Percentiles rank a stretch among this genome's conserved stretches.
Evolutionary conservation across 139 green algal genomes (phyloP).

Genomic region (Closterium sp.): DNA sequence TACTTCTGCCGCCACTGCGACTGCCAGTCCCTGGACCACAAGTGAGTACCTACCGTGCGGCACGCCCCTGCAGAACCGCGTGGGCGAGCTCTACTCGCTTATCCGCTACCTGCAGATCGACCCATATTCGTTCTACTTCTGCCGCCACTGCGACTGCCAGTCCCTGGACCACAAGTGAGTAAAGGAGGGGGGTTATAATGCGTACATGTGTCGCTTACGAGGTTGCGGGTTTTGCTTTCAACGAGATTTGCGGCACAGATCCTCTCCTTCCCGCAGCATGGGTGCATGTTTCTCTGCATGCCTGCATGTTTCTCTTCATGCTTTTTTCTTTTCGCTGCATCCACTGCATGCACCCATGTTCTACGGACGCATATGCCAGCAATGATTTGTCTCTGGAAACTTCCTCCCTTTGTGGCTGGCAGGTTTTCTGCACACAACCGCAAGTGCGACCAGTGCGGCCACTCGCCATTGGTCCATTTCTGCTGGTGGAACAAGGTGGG

Average conservation of each 20-base stretch:
- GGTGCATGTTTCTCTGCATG: too few relatives aligned
- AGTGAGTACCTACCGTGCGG: conserved; percentile 64
- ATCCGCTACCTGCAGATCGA: conserved; percentile 66
- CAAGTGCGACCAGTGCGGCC: conserved; percentile 66
- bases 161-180: conserved; percentile 58
- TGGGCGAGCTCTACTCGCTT: conserved; percentile 87
- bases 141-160: conserved; percentile 72
- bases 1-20: conserved; percentile 86
- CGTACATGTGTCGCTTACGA: conserved; percentile 19
- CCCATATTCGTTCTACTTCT: conserved; percentile 93
- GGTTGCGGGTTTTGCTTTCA: too few relatives aligned
- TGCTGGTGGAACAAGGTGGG: conserved; percentile 75
- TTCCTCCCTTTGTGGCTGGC: not conserved
- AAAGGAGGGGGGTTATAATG: too few relatives aligned
- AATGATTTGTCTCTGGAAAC: too few relatives aligned
- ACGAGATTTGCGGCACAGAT: too few relatives aligned
- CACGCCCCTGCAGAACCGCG: conserved; percentile 81
- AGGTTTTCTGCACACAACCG: conserved; percentile 57
- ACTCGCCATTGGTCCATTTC: conserved; percentile 68
- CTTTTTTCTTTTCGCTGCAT: too few relatives aligned
- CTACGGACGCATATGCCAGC: too few relatives aligned
- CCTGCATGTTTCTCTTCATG: too few relatives aligned
- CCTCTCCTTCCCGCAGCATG: not conserved
- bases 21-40: conserved; percentile 68
- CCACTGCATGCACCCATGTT: too few relatives aligned